Conservation (phyloP, 148 eudicot species). For the Fallopia convolvulus region DNA sequence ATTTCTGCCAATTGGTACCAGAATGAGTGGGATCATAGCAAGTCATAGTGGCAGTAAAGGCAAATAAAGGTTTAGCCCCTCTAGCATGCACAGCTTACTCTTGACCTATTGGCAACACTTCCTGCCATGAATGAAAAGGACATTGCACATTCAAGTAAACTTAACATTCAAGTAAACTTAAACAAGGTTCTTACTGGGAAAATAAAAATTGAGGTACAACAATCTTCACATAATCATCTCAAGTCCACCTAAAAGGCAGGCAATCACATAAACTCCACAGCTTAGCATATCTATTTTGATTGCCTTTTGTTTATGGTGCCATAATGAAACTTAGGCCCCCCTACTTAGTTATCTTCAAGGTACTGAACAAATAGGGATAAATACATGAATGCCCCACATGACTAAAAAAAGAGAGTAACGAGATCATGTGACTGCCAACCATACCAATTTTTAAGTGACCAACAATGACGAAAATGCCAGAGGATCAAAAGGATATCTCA, state of each 20-base stretch:
- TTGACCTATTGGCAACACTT: constrained; percentile 26
- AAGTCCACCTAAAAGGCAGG: neutral
- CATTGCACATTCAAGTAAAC: neutral
- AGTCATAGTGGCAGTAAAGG: constrained; percentile 1
- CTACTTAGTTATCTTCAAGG: constrained; percentile 65
- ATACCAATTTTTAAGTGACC: constrained; percentile 76
- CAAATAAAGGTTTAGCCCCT: constrained; percentile 9
- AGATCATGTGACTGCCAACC: constrained; percentile 11
- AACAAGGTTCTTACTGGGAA: neutral
- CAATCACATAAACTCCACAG: neutral
- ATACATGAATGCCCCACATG: too few species aligned
- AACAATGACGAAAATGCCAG: constrained; percentile 94
- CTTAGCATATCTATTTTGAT: neutral
- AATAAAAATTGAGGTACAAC: neutral
- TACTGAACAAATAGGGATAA: constrained; percentile 39
- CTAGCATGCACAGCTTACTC: constrained; percentile 12
- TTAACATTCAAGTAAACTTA: neutral
- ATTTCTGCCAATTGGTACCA: constrained; percentile 21
- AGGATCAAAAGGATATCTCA: constrained; percentile 76
- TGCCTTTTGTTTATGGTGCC: constrained; percentile 90
- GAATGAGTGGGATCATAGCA: constrained; percentile 37
- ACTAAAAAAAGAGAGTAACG: neutral
- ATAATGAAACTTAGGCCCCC: constrained; percentile 76
- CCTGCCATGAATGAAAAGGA: constrained; percentile 23
- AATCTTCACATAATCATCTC: neutral